Conservation (phyloP, 2,329 filamentous ascomycete species). For the Akanthomyces uredinophilus region DNA sequence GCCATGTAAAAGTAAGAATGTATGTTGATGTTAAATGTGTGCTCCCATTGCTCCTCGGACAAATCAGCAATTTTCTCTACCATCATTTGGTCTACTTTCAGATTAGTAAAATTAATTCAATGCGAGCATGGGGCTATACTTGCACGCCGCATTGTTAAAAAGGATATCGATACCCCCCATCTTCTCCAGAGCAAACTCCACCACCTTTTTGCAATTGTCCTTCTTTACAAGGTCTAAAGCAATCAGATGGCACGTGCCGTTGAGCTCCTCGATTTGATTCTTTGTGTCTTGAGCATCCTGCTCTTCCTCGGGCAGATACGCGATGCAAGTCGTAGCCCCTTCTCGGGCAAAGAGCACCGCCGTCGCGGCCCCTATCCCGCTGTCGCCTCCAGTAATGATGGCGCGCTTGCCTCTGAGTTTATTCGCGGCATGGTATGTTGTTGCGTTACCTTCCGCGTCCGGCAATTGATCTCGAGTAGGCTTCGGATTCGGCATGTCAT, state of each 20-base stretch:
- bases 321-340: conserved; percentile 68
- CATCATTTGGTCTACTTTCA: conserved; percentile 49
- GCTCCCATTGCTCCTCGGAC: conserved; percentile 70
- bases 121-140: conserved; percentile 28
- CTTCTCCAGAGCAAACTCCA: conserved; percentile 60
- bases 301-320: conserved; percentile 71
- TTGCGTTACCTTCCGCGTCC: conserved; percentile 59
- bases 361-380: conserved; percentile 70
- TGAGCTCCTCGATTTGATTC: conserved; percentile 58
- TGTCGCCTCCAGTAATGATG: conserved; percentile 76
- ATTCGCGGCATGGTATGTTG: conserved; percentile 67
- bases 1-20: conserved; percentile 76
- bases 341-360: conserved; percentile 78
- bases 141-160: conserved; percentile 69
- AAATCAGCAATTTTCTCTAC: conserved; percentile 65
- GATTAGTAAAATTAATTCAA: background rate
- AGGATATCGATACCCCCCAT: conserved; percentile 70
- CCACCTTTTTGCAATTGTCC: conserved; percentile 63
- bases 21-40: conserved; percentile 80
- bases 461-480: conserved; percentile 63
- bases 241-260: conserved; percentile 56
- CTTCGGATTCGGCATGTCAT: conserved; percentile 46
- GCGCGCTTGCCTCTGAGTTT: conserved; percentile 73
- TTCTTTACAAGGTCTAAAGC: conserved; percentile 59
- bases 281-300: conserved; percentile 72